phyloP scores from a whole-genome alignment of 371 early-diverging fungal genomes.

The Mortierella sp. region DNA sequence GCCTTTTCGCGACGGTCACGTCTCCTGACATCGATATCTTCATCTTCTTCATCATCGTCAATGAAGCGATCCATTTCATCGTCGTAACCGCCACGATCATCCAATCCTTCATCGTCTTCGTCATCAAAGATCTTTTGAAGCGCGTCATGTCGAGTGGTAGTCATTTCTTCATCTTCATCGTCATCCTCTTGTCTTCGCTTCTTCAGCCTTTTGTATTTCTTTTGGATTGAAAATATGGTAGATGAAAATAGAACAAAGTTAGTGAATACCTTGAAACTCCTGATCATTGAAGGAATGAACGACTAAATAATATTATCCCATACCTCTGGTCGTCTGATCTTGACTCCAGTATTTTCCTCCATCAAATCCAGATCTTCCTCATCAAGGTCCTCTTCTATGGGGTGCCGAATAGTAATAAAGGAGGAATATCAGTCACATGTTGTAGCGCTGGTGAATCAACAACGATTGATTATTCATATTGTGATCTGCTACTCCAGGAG shows the following conservation, averaged over 20 bases:
- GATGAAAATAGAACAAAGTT: no score
- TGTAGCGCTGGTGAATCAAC: conserved; percentile 30
- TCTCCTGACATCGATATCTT: conserved; percentile 39
- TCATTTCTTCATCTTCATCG: conserved; percentile 50
- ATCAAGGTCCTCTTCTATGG: conserved; percentile 78
- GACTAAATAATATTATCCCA: background rate
- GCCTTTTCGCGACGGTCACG: conserved; percentile 59
- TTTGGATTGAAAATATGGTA: background rate
- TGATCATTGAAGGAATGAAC: background rate
- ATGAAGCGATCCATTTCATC: conserved; percentile 59
- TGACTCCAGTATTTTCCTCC: conserved; percentile 86
- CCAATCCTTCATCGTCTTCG: conserved; percentile 58
- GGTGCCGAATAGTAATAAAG: conserved; percentile 33
- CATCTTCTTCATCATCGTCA: conserved; percentile 67
- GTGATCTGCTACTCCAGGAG: background rate
- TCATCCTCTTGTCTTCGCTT: conserved; percentile 69
- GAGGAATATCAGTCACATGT: conserved; percentile 23
- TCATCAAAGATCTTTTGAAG: conserved; percentile 70
- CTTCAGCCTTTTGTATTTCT: conserved; percentile 78
- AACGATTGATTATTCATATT: background rate
- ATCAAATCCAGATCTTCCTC: conserved; percentile 90
- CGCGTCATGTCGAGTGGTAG: conserved; percentile 49
- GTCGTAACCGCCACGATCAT: conserved; percentile 60
- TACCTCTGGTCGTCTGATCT: conserved; percentile 68
- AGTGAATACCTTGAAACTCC: background rate